phyloP scores from a whole-genome alignment of 331 rosid genomes.

The Prunus yedoensis region DNA sequence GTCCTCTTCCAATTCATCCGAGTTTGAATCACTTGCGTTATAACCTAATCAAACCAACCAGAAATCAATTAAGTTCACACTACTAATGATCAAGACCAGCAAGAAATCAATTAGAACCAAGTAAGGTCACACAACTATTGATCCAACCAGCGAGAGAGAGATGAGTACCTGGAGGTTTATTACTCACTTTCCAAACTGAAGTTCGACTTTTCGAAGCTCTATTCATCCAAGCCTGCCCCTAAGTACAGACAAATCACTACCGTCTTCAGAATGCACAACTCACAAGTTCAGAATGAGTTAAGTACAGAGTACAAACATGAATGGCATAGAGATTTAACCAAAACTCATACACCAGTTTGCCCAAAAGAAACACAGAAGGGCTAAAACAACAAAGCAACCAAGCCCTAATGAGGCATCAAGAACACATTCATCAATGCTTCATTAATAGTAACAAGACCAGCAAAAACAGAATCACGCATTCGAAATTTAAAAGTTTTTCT shows the following conservation, averaged over 20 bases:
- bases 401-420: background rate
- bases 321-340: background rate
- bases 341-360: background rate
- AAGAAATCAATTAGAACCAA: slow-evolving; percentile 16
- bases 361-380: background rate
- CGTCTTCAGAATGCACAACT: slow-evolving; percentile 25
- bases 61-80: too few relatives aligned
- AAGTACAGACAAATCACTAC: slow-evolving; percentile 9
- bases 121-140: slow-evolving; percentile 11
- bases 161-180: slow-evolving; percentile 62
- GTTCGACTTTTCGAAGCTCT: slow-evolving; percentile 55
- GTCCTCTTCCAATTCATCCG: slow-evolving; percentile 43
- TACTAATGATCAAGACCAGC: background rate
- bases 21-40: slow-evolving; percentile 75
- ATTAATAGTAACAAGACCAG: too few relatives aligned
- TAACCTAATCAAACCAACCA: slow-evolving; percentile 45
- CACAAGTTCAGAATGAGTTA: background rate
- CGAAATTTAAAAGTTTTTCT: too few relatives aligned
- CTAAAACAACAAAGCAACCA: background rate
- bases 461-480: too few relatives aligned
- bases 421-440: background rate
- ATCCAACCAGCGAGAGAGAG: background rate
- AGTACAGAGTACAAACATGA: background rate
- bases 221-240: slow-evolving; percentile 76
- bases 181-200: slow-evolving; percentile 53